These are phyloP conservation scores for Talaromyces piceae DNA, from an alignment of 2,329 filamentous ascomycete genomes.

Conservation along the genomic window DNA sequence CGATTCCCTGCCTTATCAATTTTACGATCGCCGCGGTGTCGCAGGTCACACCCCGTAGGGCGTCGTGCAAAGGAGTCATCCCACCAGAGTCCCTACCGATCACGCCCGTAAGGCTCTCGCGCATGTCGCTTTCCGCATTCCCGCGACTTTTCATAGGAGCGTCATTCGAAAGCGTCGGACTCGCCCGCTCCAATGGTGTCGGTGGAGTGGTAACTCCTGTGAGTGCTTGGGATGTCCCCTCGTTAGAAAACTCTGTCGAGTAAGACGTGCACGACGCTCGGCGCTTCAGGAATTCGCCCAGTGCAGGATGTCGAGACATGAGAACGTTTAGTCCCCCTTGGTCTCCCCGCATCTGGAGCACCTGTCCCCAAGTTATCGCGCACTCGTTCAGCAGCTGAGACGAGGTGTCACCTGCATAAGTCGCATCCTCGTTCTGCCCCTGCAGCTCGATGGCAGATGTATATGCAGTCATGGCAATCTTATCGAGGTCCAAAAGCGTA, in stretches of 20 bases:
- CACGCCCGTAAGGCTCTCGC: neutral
- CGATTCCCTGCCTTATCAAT: neutral
- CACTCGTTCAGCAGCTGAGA: neutral
- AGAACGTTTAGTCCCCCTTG: neutral
- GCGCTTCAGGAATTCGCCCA: too few relatives aligned
- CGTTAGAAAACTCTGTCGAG: too few relatives aligned
- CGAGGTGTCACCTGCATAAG: neutral
- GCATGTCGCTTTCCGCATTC: too few relatives aligned
- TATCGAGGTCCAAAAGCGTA: neutral
- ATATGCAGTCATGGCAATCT: neutral
- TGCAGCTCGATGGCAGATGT: neutral
- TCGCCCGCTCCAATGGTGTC: too few relatives aligned
- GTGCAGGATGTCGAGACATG: neutral
- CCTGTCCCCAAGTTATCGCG: neutral
- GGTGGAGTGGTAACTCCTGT: too few relatives aligned
- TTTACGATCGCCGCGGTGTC: neutral
- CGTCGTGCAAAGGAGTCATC: constrained; percentile 1
- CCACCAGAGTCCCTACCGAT: neutral
- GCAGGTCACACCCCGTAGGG: neutral
- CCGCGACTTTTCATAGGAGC: too few relatives aligned
- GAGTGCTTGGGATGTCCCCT: too few relatives aligned
- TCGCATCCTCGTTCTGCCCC: neutral
- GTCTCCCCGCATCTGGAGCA: neutral
- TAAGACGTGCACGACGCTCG: too few relatives aligned
- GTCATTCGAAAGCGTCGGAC: too few relatives aligned